Evolutionary conservation across 805 yeast species (phyloP), one percentile per base, ranked within the genome.

Genomic region (Kuraishia ogatae): DNA sequence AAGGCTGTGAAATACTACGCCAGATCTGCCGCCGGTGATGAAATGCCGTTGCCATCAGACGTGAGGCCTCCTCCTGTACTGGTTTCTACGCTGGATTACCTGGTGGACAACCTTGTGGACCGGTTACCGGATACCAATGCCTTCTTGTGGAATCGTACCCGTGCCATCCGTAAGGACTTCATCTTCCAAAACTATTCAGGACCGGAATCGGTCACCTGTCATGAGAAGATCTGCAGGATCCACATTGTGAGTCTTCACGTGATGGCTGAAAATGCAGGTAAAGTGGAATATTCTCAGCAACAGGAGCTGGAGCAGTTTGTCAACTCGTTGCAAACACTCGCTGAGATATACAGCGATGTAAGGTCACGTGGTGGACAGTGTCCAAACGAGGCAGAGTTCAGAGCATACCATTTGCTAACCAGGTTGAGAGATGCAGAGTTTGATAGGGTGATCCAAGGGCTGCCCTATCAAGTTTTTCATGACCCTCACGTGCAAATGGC

Each of bases 41-140:
- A 97, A 1, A 98, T 97, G 1, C 96, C 98, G 2, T 73, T 94
- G 56, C 99, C 99, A 0, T 90, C 97, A 1, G 99, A 94, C 67
- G 99, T 94, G 2, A 77, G 99, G 58, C 97, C 99, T 1, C 99
- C 99, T 0, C 79, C 78, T 54, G 74, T 92, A 1, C 70, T 94
- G 48, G 78, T 77, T 13, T 63, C 74, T 39, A 85, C 97, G 0
- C 70, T 94, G 57, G 77, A 87, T 57, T 89, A 89, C 66, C 76
- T 94, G 39, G 79, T 89, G 7, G 82, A 82, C 20, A 77, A 81
- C 48, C 68, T 87, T 1, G 67, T 93, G 15, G 80, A 80, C 0
- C 75, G 81, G 46, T 71, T 93, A 23, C 97, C 98, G 0, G 89
- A 85, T 11, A 77, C 92, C 1, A 98, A 94, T 62, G 81, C 96